These are phyloP conservation scores for Thalia dealbata DNA, from an alignment of 176 grass and related monocot species.

Conservation along the genomic window DNA sequence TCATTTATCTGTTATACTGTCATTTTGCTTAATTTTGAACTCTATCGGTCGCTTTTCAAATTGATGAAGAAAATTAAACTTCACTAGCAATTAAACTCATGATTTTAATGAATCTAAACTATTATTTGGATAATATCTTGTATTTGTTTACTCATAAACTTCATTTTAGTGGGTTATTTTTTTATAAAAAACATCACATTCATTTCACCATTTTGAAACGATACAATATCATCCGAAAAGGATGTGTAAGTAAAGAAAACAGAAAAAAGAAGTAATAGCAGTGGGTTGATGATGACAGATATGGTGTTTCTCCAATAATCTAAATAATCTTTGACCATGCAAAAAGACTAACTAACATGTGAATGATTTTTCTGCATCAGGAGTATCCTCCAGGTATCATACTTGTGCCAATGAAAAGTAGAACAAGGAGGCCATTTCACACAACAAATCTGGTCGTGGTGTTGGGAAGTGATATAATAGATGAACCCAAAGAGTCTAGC, in stretches of 20 bases:
- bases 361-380: conserved; percentile 22
- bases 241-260: too few relatives aligned
- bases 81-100: not conserved
- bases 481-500: conserved; percentile 22
- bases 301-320: not conserved
- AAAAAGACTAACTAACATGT: not conserved
- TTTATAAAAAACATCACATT: too few relatives aligned
- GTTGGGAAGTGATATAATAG: conserved; percentile 18
- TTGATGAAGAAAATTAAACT: not conserved
- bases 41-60: not conserved
- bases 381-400: conserved; percentile 90
- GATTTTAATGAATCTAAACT: too few relatives aligned
- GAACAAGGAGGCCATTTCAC: conserved; percentile 54
- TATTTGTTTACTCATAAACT: too few relatives aligned
- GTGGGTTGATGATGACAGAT: too few relatives aligned
- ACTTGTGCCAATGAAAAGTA: conserved; percentile 89
- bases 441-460: conserved; percentile 86
- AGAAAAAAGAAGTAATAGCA: too few relatives aligned
- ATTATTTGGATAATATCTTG: too few relatives aligned
- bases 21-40: not conserved
- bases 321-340: not conserved
- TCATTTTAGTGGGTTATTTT: too few relatives aligned
- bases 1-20: not conserved
- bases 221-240: too few relatives aligned
- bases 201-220: too few relatives aligned